Base-by-base conservation (phyloP, 331 rosid genomes). In the Malus hybrid region DNA sequence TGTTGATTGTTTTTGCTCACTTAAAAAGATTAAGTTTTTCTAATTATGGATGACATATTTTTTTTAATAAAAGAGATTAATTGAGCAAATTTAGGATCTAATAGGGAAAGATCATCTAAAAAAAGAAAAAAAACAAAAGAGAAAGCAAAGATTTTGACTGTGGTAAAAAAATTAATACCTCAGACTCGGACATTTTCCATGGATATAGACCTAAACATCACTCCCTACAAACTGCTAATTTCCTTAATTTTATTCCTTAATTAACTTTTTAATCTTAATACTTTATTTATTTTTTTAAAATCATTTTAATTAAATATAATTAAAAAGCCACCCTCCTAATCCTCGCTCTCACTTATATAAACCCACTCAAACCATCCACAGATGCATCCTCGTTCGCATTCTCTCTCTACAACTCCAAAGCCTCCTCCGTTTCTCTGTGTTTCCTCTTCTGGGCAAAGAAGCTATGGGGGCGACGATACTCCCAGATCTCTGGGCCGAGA, bases 401-500 rank as follows among this genome's bases (percentile, higher is more conserved):
- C 76, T 65, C 59, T 77, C 75, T 67, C 76, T 16, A 54, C 74
- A 52, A 70, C 50, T 32, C 80, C 62, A 65, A 31, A 59, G 28
- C 65, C 64, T 8, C 10, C 71, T n/a, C 36, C 31, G 39, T 61
- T 24, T 39, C 44, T 10, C 67, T 31, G 5, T 27, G 12, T 65
- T 61, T 44, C 13, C 31, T 16, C 15, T 19, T 10, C 31, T 44
- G 20, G 32, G 32, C 16, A 19, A 2, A 42, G 48, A 42, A 50
- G 78, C 71, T 75, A 94, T 94, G 99, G 95, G 88, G 66, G 85
- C 80, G 70, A 22, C 82, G 36, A 32, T 94, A 69, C 89, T 94
- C 70, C 90, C 97, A 74, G 97, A 87, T 90, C 90, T 94, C 81
- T 94, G 85, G 0, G 59, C 96, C 10, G 87, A 93, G 96, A 86